Conservation (phyloP, 805 yeast genomes). For the Starmerella khaoyaiensis region DNA sequence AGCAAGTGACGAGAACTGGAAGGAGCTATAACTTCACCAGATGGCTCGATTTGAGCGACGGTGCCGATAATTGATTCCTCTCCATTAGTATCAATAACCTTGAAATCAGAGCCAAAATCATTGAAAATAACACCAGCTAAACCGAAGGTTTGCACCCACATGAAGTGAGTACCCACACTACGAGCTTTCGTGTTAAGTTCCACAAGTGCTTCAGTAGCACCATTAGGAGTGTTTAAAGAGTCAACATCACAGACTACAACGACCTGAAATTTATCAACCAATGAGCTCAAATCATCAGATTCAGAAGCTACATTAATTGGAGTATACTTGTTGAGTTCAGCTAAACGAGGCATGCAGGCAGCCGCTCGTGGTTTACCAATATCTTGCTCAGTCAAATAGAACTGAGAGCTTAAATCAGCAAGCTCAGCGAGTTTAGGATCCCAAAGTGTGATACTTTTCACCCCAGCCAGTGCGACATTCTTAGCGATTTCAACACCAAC, state of each 20-base stretch:
- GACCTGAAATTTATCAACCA: constrained; percentile 50
- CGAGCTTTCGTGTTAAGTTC: constrained; percentile 67
- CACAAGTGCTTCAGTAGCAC: constrained; percentile 51
- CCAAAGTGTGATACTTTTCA: constrained; percentile 71
- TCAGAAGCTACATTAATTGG: constrained; percentile 56
- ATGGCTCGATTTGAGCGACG: constrained; percentile 72
- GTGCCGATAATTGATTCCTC: constrained; percentile 85
- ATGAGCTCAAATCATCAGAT: constrained; percentile 37
- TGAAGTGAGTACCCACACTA: constrained; percentile 57
- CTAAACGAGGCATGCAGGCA: constrained; percentile 51
- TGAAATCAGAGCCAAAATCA: constrained; percentile 75
- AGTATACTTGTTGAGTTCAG: constrained; percentile 81
- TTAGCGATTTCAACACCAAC: constrained; percentile 93
- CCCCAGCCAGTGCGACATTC: constrained; percentile 94
- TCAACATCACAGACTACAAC: constrained; percentile 75
- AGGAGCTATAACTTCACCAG: constrained; percentile 87
- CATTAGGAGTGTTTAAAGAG: constrained; percentile 23
- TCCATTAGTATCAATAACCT: constrained; percentile 75
- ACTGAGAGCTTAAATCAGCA: constrained; percentile 76
- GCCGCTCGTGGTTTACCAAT: constrained; percentile 67
- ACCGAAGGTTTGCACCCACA: constrained; percentile 73
- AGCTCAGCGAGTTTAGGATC: constrained; percentile 62
- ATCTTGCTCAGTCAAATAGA: constrained; percentile 59
- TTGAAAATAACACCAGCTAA: constrained; percentile 79
- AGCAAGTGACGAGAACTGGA: constrained; percentile 89